Base-by-base conservation (phyloP, 371 early-diverging fungal species). In the Mucor indicus region DNA sequence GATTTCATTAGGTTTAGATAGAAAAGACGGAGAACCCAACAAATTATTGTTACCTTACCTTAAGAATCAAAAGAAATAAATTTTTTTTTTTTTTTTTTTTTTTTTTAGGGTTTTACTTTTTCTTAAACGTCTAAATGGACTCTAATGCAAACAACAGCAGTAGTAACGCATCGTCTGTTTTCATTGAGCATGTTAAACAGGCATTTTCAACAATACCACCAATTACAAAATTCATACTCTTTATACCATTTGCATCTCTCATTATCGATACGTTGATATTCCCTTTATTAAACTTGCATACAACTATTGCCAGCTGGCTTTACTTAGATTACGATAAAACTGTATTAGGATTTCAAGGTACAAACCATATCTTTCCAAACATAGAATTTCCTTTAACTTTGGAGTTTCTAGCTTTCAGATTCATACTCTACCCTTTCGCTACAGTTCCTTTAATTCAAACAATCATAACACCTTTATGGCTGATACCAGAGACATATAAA, bases 1-100 rank as follows among this genome's bases (percentile, higher is more conserved):
- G 33, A 63, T 86, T 25, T 90, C 90, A 63, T 77, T 91, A 44
- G 92, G 92, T 46, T 86, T 89, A 21, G 50, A 48, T 12, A 29
- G 48, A 2, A 42, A 42, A 42, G 27, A 24, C 11, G 42, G 42
- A 15, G 42, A 42, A 19, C 24, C 24, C 15, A 42, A 42, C 19
- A 27, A 27, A 19, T 11, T 42, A 7, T 7, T 42, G 11, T n/a
- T n/a, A n/a, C n/a, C n/a, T n/a, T n/a, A n/a, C n/a, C n/a, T n/a
- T n/a, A n/a, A n/a, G n/a, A n/a, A n/a, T n/a, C n/a, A n/a, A n/a
- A n/a, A n/a, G n/a, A n/a, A n/a, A n/a, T n/a, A n/a, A n/a, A n/a
- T n/a, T n/a, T n/a, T n/a, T n/a, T n/a, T n/a, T n/a, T n/a, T n/a
- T n/a, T n/a, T n/a, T n/a, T n/a, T n/a, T n/a, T n/a, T n/a, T n/a